Conservation (phyloP, 768 basidiomycete genomes). For the Coprinellus aureogranulatus region DNA sequence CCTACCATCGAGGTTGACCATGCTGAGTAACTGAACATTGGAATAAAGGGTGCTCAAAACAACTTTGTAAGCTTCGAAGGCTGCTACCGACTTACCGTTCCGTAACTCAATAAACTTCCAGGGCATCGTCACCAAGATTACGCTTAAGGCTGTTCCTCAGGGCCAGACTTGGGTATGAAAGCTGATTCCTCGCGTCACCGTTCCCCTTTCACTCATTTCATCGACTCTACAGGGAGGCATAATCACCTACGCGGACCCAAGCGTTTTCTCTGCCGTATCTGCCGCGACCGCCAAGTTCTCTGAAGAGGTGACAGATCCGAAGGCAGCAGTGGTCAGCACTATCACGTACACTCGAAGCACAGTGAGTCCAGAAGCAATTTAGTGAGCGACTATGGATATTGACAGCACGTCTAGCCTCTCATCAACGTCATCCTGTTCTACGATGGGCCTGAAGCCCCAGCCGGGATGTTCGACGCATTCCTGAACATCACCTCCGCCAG, state of each 20-base stretch:
- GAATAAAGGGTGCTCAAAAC: constrained; percentile 54
- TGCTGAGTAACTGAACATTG: not conserved
- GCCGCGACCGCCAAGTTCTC: constrained; percentile 42
- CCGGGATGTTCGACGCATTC: constrained; percentile 52
- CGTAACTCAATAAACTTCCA: constrained; percentile 7
- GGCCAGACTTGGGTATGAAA: constrained; percentile 55
- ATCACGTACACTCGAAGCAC: constrained; percentile 35
- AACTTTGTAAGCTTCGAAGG: constrained; percentile 42
- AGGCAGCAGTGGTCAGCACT: constrained; percentile 47
- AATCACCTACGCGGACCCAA: constrained; percentile 29
- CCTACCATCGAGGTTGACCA: too few species aligned
- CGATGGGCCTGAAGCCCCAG: constrained; percentile 49
- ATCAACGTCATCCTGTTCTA: constrained; percentile 50
- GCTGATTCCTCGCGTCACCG: not conserved
- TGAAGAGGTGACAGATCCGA: constrained; percentile 45
- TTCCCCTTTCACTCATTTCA: not conserved
- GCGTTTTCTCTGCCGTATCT: constrained; percentile 21
- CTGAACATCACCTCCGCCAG: constrained; percentile 39
- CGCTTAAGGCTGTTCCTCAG: constrained; percentile 53
- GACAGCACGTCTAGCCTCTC: not conserved
- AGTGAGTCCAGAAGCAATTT: constrained; percentile 24
- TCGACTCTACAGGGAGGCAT: constrained; percentile 44
- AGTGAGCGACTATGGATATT: not conserved
- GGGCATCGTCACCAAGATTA: constrained; percentile 63
- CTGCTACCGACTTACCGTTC: not conserved